Evolutionary conservation across 2,329 filamentous ascomycete species (phyloP), one percentile per base, ranked within the genome.

Genomic region (Phoma sp.): DNA sequence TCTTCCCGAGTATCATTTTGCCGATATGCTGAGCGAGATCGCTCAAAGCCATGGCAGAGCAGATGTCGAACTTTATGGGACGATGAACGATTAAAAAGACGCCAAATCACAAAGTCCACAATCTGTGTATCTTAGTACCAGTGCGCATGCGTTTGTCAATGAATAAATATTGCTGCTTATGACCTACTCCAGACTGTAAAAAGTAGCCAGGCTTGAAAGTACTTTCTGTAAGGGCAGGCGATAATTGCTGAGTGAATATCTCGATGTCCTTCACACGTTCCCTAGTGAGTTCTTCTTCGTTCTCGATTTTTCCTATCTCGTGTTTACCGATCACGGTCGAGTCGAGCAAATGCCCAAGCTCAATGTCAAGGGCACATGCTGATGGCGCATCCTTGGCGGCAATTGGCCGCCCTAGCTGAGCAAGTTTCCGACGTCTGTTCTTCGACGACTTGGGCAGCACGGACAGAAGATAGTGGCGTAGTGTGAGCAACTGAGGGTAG

Each of bases 11-110:
- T 61, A 7, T 64, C 67, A 33, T 69, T 64, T 33, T 61, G 58
- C 22, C 64, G 67, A 30, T 64, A 60, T 47, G 56, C 23, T 41
- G 61, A 64, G 37, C 73, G 69, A 2, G 75, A 72, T 61, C 81
- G 84, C 64, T 88, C 85, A 65, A 88, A 96, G 23, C 93, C 93
- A 78, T 96, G 88, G 63, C 91, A 93, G 4, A 99, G 82, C 4
- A 96, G 67, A 75, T 97, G 90, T 45, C 84, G 83, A 1, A 89
- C 87, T 66, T 82, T 84, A 44, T 79, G 72, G 54, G 74, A 75
- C 25, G 73, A 66, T 29, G 80, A 77, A 62, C 83, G 81, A 10
- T 83, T 84, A 72, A 96, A 96, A 2, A 96, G 78, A 8, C 84
- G 80, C 85, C 89, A 92, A 37, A 97, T 85, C 13, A 77, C 75